Base-by-base conservation (phyloP, 352 stramenopile genomes). In the Pythium graminicola region DNA sequence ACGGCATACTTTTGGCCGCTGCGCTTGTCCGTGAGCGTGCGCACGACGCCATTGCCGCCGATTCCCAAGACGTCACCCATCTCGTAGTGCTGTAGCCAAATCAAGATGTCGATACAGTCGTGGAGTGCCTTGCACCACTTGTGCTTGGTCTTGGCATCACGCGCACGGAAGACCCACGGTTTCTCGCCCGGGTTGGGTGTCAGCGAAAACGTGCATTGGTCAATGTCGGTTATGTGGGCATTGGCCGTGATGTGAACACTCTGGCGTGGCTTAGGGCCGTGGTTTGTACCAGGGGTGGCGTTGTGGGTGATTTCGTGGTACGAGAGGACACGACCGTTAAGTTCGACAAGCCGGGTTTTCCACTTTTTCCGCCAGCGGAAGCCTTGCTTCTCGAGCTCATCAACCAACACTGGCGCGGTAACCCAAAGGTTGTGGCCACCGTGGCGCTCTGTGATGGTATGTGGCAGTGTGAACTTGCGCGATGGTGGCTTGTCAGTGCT, bases 361-460 rank as follows among this genome's bases (percentile, higher is more conserved):
- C 77, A 91, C 65, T 84, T 85, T 52, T 81, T 86, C 44, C 73
- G 72, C 80, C 76, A 90, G 11, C 75, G 73, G 48, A 89, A 91
- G 49, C 73, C 74, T 31, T 81, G 71, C 64, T 89, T 89, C 51
- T 87, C 75, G 26, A 90, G 67, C 35, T 73, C 72, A 17, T 78
- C 80, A n/a, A 57, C 69, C 22, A 87, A 56, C 39, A 88, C 74
- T 7, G 77, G 77, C n/a, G 80, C 80, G 26, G 76, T 81, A 35
- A 91, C 74, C 80, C 80, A 90, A 0, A 90, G 66, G 50, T 90
- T 68, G 40, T 64, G 58, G 26, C 80, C 80, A 44, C 77, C 77
- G 40, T 82, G 64, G 57, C 77, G 65, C 38, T 91, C 80, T 16
- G 80, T 91, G 72, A 91, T 89, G 0, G 72, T 87, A 52, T 91